Percentiles rank a stretch among this genome's conserved stretches.
These are phyloP conservation scores for Neophaeococcomyces mojaviensis DNA, from an alignment of 2,329 filamentous ascomycete genomes.

Conservation along the genomic window DNA sequence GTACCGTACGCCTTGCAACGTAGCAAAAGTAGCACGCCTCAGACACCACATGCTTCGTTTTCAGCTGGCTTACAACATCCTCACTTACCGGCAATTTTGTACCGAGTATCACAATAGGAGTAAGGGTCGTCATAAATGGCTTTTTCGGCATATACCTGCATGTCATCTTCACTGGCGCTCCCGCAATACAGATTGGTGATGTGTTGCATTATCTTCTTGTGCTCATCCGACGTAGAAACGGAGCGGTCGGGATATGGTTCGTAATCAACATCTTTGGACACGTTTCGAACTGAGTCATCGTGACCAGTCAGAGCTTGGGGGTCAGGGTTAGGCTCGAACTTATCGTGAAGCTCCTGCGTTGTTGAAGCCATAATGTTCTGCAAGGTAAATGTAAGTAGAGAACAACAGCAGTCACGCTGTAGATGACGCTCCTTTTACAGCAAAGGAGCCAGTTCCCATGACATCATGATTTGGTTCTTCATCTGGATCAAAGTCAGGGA, in stretches of 20 bases:
- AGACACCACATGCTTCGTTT: too few relatives aligned
- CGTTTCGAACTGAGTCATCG: slow-evolving; percentile 14
- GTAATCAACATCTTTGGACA: slow-evolving; percentile 30
- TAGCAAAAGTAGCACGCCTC: too few relatives aligned
- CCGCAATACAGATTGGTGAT: slow-evolving; percentile 42
- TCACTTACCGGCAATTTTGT: slow-evolving; percentile 47
- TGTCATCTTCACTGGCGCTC: slow-evolving; percentile 41
- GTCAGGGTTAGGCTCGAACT: slow-evolving; percentile 22
- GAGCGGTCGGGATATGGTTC: slow-evolving; percentile 33
- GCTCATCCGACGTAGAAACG: slow-evolving; percentile 28
- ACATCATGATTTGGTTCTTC: too few relatives aligned
- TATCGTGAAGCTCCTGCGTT: slow-evolving; percentile 17
- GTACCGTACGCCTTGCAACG: too few relatives aligned
- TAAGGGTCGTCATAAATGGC: slow-evolving; percentile 43
- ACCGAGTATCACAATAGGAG: slow-evolving; percentile 44
- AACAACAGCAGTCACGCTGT: too few relatives aligned
- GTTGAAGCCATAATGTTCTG: slow-evolving; percentile 1
- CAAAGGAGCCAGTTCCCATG: too few relatives aligned
- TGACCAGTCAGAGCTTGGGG: slow-evolving; percentile 23
- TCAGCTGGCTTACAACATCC: too few relatives aligned
- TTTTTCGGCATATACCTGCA: slow-evolving; percentile 42
- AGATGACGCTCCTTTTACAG: too few relatives aligned
- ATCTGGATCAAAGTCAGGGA: too few relatives aligned
- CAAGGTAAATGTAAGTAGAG: too few relatives aligned
- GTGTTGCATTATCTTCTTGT: slow-evolving; percentile 35